Conservation (phyloP, 108 stramenopile species). For the Pinguiococcus pyrenoidosus region DNA sequence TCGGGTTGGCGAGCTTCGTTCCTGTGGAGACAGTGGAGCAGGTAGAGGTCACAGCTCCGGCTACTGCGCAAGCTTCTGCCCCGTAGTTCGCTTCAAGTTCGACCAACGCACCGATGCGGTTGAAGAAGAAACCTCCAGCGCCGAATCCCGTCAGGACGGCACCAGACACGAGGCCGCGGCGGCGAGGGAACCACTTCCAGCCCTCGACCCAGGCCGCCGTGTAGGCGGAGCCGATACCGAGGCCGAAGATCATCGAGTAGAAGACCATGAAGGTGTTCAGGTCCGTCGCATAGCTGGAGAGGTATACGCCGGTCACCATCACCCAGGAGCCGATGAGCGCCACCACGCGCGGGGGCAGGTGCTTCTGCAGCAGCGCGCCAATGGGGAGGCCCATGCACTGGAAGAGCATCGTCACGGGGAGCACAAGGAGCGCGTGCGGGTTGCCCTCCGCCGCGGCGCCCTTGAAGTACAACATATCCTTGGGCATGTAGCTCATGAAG, state of each 20-base stretch:
- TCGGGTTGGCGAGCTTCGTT: conserved; percentile 29
- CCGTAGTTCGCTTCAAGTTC: no score
- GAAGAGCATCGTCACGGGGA: conserved; percentile 21
- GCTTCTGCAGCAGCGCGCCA: conserved; percentile 15
- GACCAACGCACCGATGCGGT: conserved; percentile 14
- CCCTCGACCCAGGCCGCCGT: conserved; percentile 39
- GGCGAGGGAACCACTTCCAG: conserved; percentile 34
- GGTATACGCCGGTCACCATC: conserved; percentile 19
- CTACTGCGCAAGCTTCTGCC: no score
- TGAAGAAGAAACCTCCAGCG: conserved; percentile 37
- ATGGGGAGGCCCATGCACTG: conserved; percentile 24
- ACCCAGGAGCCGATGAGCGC: conserved; percentile 14
- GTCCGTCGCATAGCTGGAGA: conserved; percentile 25
- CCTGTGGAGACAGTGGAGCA: no score
- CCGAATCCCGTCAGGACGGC: conserved; percentile 38
- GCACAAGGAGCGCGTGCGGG: conserved; percentile 19
- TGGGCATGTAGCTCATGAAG: conserved; percentile 30
- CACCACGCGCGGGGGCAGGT: conserved; percentile 7
- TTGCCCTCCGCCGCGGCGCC: neutral
- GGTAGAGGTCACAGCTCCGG: no score
- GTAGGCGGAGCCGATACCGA: conserved; percentile 38
- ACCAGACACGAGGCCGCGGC: conserved; percentile 34
- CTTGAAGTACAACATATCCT: conserved; percentile 6
- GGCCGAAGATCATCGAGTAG: conserved; percentile 35
- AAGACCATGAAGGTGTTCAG: conserved; percentile 22